Conservation (phyloP, 495 filamentous ascomycete species). For the Chaetomium fimeti region DNA sequence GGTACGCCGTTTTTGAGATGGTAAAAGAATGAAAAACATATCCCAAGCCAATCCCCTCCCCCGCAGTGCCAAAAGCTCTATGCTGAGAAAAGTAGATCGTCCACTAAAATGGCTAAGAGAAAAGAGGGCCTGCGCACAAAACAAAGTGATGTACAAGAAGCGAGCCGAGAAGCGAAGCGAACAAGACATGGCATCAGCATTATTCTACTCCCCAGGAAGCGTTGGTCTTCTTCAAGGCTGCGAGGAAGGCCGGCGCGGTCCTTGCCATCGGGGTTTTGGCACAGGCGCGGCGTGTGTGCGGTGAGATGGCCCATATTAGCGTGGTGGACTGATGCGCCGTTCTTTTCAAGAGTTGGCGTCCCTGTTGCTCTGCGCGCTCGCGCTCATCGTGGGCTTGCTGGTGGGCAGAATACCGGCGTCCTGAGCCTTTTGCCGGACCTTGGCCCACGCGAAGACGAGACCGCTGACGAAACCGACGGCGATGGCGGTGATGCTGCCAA, state of each 20-base stretch:
- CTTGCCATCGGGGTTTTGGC: constrained; percentile 7
- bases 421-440: constrained; percentile 72
- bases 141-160: constrained; percentile 22
- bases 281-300: constrained; percentile 10
- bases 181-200: not conserved
- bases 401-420: constrained; percentile 68
- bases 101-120: constrained; percentile 23
- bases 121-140: constrained; percentile 4
- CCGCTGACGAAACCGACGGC: constrained; percentile 85
- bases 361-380: constrained; percentile 87
- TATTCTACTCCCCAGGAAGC: not conserved
- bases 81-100: constrained; percentile 26
- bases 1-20: constrained; percentile 19
- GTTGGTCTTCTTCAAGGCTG: not conserved
- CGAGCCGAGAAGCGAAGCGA: constrained; percentile 4
- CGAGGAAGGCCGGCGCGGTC: not conserved
- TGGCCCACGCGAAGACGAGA: constrained; percentile 87
- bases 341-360: constrained; percentile 59
- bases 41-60: constrained; percentile 13
- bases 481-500: constrained; percentile 88
- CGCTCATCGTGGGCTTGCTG: constrained; percentile 70
- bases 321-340: constrained; percentile 12
- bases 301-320: constrained; percentile 8
- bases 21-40: constrained; percentile 14
- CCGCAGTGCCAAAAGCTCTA: constrained; percentile 19